Percentiles rank a stretch among this genome's conserved stretches.
Evolutionary conservation across 176 grass and related monocot species (phyloP).

Genomic region (Neostapfia colusana): DNA sequence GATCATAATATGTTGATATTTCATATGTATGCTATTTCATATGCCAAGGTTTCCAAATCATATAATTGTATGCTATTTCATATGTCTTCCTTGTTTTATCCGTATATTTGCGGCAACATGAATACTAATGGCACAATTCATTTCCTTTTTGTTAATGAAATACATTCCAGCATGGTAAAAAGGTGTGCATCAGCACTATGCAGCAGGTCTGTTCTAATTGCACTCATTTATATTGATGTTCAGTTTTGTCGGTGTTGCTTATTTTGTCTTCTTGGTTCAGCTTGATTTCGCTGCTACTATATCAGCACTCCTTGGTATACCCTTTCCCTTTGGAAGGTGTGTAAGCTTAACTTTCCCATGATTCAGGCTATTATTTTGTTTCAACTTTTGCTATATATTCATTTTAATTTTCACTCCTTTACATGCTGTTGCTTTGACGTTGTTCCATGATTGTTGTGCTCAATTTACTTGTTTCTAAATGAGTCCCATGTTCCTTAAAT

Average conservation of each 20-base stretch:
- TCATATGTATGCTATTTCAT: too few relatives aligned
- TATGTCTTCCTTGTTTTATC: slow-evolving; percentile 29
- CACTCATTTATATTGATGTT: slow-evolving; percentile 26
- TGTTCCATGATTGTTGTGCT: slow-evolving; percentile 9
- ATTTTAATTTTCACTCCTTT: slow-evolving; percentile 23
- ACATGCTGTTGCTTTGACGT: background rate
- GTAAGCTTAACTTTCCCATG: slow-evolving; percentile 34
- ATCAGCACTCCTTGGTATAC: slow-evolving; percentile 91
- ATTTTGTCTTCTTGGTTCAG: slow-evolving; percentile 52
- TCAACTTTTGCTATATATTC: slow-evolving; percentile 6
- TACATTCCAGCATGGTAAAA: slow-evolving; percentile 67
- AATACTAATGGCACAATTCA: slow-evolving; percentile 19
- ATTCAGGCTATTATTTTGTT: background rate
- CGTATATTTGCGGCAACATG: slow-evolving; percentile 22
- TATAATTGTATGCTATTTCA: slow-evolving; percentile 5
- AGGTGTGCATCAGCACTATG: slow-evolving; percentile 76
- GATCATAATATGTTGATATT: too few relatives aligned
- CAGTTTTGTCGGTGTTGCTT: slow-evolving; percentile 29
- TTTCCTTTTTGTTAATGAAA: slow-evolving; percentile 43
- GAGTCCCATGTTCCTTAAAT: slow-evolving; percentile 34
- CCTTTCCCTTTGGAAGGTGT: slow-evolving; percentile 98
- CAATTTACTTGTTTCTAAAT: slow-evolving; percentile 16
- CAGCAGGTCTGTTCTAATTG: slow-evolving; percentile 62
- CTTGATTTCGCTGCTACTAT: slow-evolving; percentile 96
- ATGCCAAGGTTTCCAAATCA: too few relatives aligned